Base-by-base conservation (phyloP, 1,139 yeast genomes). In the Protomyces macrosporus region DNA sequence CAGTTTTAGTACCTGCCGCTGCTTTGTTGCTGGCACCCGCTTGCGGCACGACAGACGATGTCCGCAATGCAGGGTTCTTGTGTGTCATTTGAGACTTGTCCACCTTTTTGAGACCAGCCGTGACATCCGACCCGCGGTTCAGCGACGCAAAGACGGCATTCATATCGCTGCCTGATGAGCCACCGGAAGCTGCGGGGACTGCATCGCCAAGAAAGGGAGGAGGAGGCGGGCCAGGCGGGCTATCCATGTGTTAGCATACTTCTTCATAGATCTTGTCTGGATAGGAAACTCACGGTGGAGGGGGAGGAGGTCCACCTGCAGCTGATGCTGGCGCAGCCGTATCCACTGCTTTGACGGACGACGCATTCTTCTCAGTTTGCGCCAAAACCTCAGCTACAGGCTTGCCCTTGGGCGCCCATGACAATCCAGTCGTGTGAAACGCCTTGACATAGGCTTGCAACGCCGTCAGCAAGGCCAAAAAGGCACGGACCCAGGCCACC, bases 81-180 rank as follows among this genome's bases (percentile, higher is more conserved):
- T 90, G 97, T 39, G 96, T 90, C 95, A 89, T 90, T 76, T 90
- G 88, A 23, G 95, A 87, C 76, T 85, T 88, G 70, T 90, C 97
- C 53, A 93, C 98, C 76, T 93, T 93, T 74, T 87, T 89, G 71
- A 95, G 83, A 4, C 90, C 88, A 36, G 91, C 79, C 1, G 98
- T 91, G 71, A 95, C 87, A 50, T 77, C 77, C 69, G 85, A 88
- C 65, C 99, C 99, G 76, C 86, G 82, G 77, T 87, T 91, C 68
- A 95, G 79, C 69, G 89, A 95, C n/a, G 89, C 86, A 75, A 95
- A 93, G 9, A 95, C 97, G 0, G 98, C 98, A 69, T 80, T 81
- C 80, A 91, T 83, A 53, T 91, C 88, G 51, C 85, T 86, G 4
- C 77, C 71, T 2, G 23, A 23, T 1, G 76, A 63, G 4, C 75